These are phyloP conservation scores for Lipomyces chichibuensis DNA, from an alignment of 805 yeast species.

Conservation along the genomic window DNA sequence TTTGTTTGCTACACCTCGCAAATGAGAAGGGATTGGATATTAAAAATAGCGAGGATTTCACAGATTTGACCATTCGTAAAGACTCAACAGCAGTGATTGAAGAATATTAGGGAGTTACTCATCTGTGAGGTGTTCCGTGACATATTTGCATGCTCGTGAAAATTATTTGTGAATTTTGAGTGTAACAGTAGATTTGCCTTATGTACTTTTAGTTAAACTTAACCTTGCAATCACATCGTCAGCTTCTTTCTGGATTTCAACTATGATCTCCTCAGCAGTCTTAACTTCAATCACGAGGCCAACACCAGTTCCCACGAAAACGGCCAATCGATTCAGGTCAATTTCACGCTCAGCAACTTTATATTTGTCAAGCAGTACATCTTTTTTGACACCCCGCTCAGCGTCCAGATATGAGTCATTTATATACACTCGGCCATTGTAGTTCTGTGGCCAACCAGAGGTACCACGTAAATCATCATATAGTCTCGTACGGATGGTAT, in stretches of 20 bases:
- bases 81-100: constrained; percentile 29
- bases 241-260: constrained; percentile 7
- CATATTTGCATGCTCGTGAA: background rate
- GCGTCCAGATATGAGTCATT: constrained; percentile 18
- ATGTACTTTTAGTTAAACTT: background rate
- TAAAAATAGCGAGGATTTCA: constrained; percentile 50
- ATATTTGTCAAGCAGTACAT: constrained; percentile 4
- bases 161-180: background rate
- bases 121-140: background rate
- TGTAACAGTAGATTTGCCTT: background rate
- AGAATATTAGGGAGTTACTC: constrained; percentile 10
- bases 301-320: constrained; percentile 28
- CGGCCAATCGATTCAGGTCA: constrained; percentile 17
- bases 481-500: constrained; percentile 20
- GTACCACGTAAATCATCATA: constrained; percentile 21
- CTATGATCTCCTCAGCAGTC: constrained; percentile 18
- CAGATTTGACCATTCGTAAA: constrained; percentile 37
- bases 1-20: constrained; percentile 80
- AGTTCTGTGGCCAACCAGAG: constrained; percentile 25
- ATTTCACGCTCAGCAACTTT: constrained; percentile 10
- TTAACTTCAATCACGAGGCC: constrained; percentile 14
- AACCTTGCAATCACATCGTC: background rate
- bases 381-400: background rate
- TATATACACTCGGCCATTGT: constrained; percentile 21
- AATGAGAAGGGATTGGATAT: constrained; percentile 78